Base-by-base conservation (phyloP, 345 rosid species). In the Eucalyptus regnans region DNA sequence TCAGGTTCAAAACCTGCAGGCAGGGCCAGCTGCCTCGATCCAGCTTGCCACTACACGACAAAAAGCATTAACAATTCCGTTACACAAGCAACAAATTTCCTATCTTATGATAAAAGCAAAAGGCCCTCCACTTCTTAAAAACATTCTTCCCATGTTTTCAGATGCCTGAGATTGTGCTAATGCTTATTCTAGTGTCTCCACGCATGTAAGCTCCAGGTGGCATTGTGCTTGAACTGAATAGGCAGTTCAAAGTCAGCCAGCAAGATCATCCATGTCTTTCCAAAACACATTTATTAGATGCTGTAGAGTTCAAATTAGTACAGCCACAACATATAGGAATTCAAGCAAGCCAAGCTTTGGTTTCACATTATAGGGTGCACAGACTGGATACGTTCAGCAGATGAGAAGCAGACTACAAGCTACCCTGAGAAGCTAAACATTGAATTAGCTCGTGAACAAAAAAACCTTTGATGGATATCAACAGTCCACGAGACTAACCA, bases 1-100 rank as follows among this genome's bases (percentile, higher is more conserved):
- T 98, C 99, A 31, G 99, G 99, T 91, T 95, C 94, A 92, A 97
- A 98, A 37, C 95, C 96, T 71, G 93, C 88, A 86, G 94, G 94
- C 20, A 88, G 92, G 87, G 93, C 93, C 92, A 92, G 92, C 93
- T 94, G 98, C 50, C 97, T 95, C 31, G 97, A 90, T 62, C 99
- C 99, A 88, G 99, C 99, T 88, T 98, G 99, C 99, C 99, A 98
- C 99, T 98, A 94, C 90, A 91, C 62, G 62, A 86, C 81, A 87
- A 89, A 71, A 87, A 83, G 87, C 51, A 86, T 44, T 25, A 50
- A 37, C 48, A 76, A 76, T 41, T 41, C 84, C 23, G 41, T 76
- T 76, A 76, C 48, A 37, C 84, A 37, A 12, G 23, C 64, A 86
- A 50, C 12, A 22, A 76, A 41, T 76, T 71, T 76, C 48, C 48